Base-by-base conservation (phyloP, 164 flowering plant genomes). In the Vitis cinerea region DNA sequence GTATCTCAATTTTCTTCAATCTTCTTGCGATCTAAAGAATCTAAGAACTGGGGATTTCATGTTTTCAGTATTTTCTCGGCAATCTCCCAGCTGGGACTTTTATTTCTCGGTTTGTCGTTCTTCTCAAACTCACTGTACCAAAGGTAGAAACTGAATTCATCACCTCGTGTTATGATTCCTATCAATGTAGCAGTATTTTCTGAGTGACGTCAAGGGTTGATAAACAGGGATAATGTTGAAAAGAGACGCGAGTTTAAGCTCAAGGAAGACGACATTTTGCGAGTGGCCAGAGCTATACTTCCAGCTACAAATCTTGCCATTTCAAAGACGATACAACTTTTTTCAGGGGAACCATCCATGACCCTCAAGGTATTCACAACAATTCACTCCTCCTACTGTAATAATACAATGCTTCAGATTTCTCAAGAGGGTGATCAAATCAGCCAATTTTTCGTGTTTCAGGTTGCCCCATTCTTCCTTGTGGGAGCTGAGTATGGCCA, bases 401-500 rank as follows among this genome's bases (percentile, higher is more conserved):
- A 63, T 50, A 9, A 6, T 10, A 37, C 11, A 23, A 16, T 63
- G 49, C 59, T 58, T 61, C 37, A 31, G 64, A 67, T 69, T 66
- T 58, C 60, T 62, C 23, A 19, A 50, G 50, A 29, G 79, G 49
- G 12, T n/a, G 11, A 11, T 50, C 15, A 14, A 74, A 50, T 7
- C 12, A 49, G 11, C 15, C 29, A 44, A 6, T 62, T 60, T 63
- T 66, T 74, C 29, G 62, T 53, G 31, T 59, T 72, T 54, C 81
- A 91, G 99, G 87, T 95, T 59, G 88, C 87, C 69, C 94, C 94
- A 16, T 27, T 90, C 16, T 78, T 95, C 50, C 80, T 95, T 15
- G 53, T 91, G 53, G 99, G 97, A 79, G 86, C 97, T 64, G 94
- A 95, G 67, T 90, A 87, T 79, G 99, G 98, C n/a, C 92, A 90